phyloP scores from a whole-genome alignment of 75 land plant genomes.

The Picea sitchensis region DNA sequence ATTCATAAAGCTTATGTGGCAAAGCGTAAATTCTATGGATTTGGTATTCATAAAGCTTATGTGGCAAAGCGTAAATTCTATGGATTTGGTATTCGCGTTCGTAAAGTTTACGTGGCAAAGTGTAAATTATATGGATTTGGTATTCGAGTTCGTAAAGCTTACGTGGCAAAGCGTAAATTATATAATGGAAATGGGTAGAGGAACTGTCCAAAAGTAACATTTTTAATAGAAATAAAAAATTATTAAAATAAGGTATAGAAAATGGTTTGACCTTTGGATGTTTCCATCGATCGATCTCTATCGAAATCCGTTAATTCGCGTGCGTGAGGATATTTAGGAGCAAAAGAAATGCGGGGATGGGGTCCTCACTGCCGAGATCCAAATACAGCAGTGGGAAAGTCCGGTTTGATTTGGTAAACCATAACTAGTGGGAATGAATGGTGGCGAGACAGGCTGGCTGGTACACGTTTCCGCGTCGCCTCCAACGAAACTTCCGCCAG shows the following conservation, averaged over 20 bases:
- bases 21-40: too few species aligned
- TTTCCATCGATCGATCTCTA: background rate
- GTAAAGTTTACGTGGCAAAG: too few species aligned
- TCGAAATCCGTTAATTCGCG: background rate
- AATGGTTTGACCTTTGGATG: background rate
- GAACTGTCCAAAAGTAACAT: constrained; percentile 10
- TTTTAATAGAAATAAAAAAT: background rate
- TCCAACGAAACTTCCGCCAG: too few species aligned
- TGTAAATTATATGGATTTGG: too few species aligned
- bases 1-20: too few species aligned
- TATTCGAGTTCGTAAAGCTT: too few species aligned
- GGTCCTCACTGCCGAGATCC: background rate
- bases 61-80: too few species aligned
- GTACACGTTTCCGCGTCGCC: background rate
- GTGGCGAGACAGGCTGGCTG: background rate
- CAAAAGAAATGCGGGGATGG: background rate
- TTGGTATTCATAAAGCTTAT: too few species aligned
- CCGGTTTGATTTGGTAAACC: background rate
- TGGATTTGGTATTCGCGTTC: too few species aligned
- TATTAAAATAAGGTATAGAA: background rate
- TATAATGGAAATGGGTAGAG: too few species aligned
- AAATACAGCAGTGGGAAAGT: background rate
- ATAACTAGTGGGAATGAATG: background rate
- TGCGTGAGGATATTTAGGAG: background rate
- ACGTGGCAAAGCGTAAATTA: too few species aligned